Base-by-base conservation (phyloP, 1,284 basidiomycete genomes). In the Naganishia albida region DNA sequence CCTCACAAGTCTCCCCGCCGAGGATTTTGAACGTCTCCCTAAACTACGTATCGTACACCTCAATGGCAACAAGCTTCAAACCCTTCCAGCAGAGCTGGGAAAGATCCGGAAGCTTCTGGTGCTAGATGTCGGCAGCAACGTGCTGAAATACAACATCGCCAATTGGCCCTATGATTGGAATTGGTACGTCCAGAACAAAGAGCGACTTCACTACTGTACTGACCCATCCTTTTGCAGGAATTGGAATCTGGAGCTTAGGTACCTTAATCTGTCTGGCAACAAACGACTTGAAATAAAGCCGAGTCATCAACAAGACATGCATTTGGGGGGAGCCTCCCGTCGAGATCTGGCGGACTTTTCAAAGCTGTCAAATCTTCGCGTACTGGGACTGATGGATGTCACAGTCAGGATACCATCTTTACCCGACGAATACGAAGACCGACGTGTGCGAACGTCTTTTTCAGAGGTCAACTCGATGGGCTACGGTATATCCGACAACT, bases 161-260 rank as follows among this genome's bases (percentile, higher is more conserved):
- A 99, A 99, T 75, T 95, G 89, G 89, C 91, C 95, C 74, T 99
- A 95, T 79, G 96, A 99, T 80, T 99, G 95, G 95, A 99, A 99
- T 78, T 99, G 96, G 96, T 50, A 26, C 39, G 57, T 34, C n/a
- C 34, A 34, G 34, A 34, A 34, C 10, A 34, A 4, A 34, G 34
- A 34, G 34, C 34, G 34, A 34, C 34, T 34, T 4, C 10, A 10
- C 6, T 34, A 34, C 4, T 34, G 4, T 40, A 18, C 68, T 63
- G 51, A 26, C 13, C 43, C 38, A 13, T 57, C 18, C 28, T n/a
- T 16, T 26, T 23, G 25, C 69, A 95, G 93, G 93, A 98, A 98
- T 77, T 96, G 93, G 83, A 99, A 98, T 77, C 87, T 87, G 68
- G 89, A 90, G 70, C 84, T 99, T 67, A 88, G 88, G 63, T 98